These are phyloP conservation scores for Phanerodontia chrysosporium DNA, from an alignment of 768 basidiomycete species.

Conservation along the genomic window DNA sequence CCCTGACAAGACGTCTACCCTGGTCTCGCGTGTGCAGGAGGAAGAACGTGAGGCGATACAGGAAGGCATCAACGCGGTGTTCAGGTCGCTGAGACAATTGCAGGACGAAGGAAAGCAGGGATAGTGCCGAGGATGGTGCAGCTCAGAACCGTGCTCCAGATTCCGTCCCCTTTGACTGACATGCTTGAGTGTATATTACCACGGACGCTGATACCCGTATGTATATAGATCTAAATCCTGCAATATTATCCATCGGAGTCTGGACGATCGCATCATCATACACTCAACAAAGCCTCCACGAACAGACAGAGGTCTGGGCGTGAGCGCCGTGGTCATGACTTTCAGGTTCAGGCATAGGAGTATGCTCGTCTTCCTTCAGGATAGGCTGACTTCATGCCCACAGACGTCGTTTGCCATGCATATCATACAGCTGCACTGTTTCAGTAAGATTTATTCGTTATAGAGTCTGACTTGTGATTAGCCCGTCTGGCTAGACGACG, in stretches of 20 bases:
- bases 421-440: too few species aligned
- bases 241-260: neutral
- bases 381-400: too few species aligned
- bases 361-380: too few species aligned
- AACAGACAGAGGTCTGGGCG: neutral
- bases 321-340: neutral
- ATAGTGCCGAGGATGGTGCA: neutral
- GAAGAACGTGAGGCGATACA: conserved; percentile 42
- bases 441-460: too few species aligned
- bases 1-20: conserved; percentile 53
- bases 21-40: conserved; percentile 39
- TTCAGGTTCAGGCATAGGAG: too few species aligned
- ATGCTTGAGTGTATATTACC: neutral
- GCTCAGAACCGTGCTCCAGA: neutral
- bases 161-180: neutral
- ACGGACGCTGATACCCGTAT: neutral
- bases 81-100: conserved; percentile 29
- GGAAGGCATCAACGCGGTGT: conserved; percentile 44
- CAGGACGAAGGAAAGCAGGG: conserved; percentile 28
- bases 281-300: too few species aligned
- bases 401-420: too few species aligned
- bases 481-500: neutral
- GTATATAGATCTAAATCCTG: neutral
- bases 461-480: neutral
- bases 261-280: too few species aligned